Evolutionary conservation across 108 stramenopile genomes (phyloP).

Genomic region (Nitzschia sp.): DNA sequence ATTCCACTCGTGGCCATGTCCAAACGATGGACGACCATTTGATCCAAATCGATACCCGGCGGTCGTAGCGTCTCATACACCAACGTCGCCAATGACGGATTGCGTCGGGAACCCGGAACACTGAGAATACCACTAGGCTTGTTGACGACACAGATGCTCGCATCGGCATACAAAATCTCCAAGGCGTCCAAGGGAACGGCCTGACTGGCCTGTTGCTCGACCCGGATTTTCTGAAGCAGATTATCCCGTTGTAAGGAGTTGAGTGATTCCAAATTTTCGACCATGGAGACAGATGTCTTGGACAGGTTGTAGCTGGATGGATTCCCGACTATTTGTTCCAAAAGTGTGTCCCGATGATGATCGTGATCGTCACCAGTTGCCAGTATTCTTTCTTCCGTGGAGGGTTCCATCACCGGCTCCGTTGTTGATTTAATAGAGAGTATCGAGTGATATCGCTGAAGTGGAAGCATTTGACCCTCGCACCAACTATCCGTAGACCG

Average conservation of each 20-base stretch:
- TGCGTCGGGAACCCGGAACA: slow-evolving; percentile 71
- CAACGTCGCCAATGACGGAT: slow-evolving; percentile 61
- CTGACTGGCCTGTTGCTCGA: slow-evolving; percentile 27
- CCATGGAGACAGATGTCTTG: slow-evolving; percentile 3
- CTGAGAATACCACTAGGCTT: slow-evolving; percentile 69
- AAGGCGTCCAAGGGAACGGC: slow-evolving; percentile 26
- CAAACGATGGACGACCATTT: slow-evolving; percentile 77
- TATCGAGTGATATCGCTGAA: slow-evolving; percentile 5
- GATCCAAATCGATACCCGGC: slow-evolving; percentile 42
- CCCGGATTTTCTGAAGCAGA: slow-evolving; percentile 30
- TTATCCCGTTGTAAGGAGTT: slow-evolving; percentile 4
- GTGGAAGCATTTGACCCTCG: slow-evolving; percentile 2
- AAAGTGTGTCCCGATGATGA: background rate
- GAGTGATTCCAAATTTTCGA: slow-evolving; percentile 4
- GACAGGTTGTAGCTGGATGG: slow-evolving; percentile 4
- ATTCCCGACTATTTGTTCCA: background rate
- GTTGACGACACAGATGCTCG: slow-evolving; percentile 60
- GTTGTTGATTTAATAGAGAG: background rate
- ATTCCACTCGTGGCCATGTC: slow-evolving; percentile 84
- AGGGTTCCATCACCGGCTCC: background rate
- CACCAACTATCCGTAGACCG: background rate
- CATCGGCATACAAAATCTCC: slow-evolving; percentile 58
- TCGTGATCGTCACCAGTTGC: no score
- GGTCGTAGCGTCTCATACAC: slow-evolving; percentile 46
- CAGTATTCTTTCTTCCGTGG: background rate